A percentile compares a stretch with the other conserved stretches of the same genome.
phyloP scores from a whole-genome alignment of 352 stramenopile genomes.

The Pythium periplocum region DNA sequence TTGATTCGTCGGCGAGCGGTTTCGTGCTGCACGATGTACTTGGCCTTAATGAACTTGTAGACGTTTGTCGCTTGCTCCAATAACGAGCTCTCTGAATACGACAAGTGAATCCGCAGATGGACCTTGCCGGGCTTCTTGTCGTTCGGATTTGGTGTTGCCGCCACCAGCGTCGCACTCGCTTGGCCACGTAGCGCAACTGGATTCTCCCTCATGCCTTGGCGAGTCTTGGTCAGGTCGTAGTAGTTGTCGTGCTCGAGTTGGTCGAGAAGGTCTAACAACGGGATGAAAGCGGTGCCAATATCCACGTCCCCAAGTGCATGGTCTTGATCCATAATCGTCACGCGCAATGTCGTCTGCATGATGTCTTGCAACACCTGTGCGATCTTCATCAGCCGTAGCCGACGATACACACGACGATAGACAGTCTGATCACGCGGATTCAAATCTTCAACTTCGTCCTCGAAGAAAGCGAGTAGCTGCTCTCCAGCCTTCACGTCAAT shows the following conservation, averaged over 20 bases:
- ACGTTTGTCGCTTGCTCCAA: constrained; percentile 59
- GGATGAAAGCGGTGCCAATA: constrained; percentile 53
- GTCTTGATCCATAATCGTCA: constrained; percentile 60
- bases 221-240: constrained; percentile 46
- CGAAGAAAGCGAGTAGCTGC: constrained; percentile 47
- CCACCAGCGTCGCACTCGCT: not conserved
- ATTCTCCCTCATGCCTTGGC: not conserved
- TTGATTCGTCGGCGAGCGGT: constrained; percentile 49
- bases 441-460: constrained; percentile 61
- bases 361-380: constrained; percentile 55
- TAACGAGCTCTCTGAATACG: constrained; percentile 51
- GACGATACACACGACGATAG: constrained; percentile 44
- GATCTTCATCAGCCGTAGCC: constrained; percentile 50
- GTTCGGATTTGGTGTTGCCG: not conserved
- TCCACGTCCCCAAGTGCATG: constrained; percentile 35
- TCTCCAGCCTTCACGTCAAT: constrained; percentile 36
- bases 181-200: not conserved
- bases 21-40: constrained; percentile 59
- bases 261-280: constrained; percentile 64
- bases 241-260: constrained; percentile 46
- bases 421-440: constrained; percentile 49
- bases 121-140: constrained; percentile 29
- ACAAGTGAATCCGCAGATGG: constrained; percentile 37
- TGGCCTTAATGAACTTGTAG: constrained; percentile 57
- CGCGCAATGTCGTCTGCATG: constrained; percentile 43